These are phyloP conservation scores for Coniochaeta sp. DNA, from an alignment of 2,329 filamentous ascomycete genomes.

Conservation along the genomic window DNA sequence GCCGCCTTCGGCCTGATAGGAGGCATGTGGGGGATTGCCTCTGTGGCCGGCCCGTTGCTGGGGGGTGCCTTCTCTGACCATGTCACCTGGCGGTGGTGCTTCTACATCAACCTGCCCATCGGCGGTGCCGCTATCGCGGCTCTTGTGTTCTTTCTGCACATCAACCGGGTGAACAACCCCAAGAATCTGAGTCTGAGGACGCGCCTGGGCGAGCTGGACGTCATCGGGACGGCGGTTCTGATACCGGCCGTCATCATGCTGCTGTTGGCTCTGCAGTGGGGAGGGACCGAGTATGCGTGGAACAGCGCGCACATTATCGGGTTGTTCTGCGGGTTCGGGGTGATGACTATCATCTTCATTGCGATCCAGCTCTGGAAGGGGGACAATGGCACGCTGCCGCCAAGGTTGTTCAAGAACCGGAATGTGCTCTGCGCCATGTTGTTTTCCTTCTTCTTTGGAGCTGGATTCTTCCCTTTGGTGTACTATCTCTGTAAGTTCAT, in stretches of 20 bases:
- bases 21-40: slow-evolving; percentile 46
- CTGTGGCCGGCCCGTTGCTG: slow-evolving; percentile 39
- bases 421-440: slow-evolving; percentile 27
- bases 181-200: slow-evolving; percentile 22
- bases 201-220: slow-evolving; percentile 38
- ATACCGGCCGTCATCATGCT: slow-evolving; percentile 44
- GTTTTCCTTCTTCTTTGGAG: slow-evolving; percentile 41
- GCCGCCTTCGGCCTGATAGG: slow-evolving; percentile 47
- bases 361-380: slow-evolving; percentile 35
- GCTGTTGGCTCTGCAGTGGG: slow-evolving; percentile 50
- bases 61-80: slow-evolving; percentile 43
- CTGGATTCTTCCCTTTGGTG: slow-evolving; percentile 43
- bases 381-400: slow-evolving; percentile 41
- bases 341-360: slow-evolving; percentile 38
- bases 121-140: slow-evolving; percentile 16
- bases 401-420: slow-evolving; percentile 38
- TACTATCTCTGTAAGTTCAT: slow-evolving; percentile 40
- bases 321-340: slow-evolving; percentile 39
- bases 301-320: slow-evolving; percentile 38
- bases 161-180: slow-evolving; percentile 22
- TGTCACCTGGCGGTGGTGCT: slow-evolving; percentile 46
- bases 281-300: slow-evolving; percentile 45
- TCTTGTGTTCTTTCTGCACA: slow-evolving; percentile 13
- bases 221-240: slow-evolving; percentile 40
- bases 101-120: slow-evolving; percentile 30